Conservation (phyloP, 352 stramenopile genomes). For the Phytophthora europaea region DNA sequence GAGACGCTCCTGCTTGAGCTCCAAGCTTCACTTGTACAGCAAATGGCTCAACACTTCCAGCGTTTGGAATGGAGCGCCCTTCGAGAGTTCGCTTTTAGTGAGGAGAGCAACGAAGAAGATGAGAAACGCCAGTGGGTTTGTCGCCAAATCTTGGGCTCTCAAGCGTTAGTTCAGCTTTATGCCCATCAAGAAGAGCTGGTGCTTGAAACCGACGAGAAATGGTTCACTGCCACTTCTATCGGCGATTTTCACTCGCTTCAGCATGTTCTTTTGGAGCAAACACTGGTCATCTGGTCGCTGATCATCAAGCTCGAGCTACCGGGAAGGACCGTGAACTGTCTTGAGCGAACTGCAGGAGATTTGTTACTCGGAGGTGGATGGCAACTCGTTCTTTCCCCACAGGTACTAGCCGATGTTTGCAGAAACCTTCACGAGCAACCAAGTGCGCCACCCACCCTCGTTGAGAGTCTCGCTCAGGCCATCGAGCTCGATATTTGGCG, state of each 20-base stretch:
- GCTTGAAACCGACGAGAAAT: conserved; percentile 44
- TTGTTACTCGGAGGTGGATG: conserved; percentile 43
- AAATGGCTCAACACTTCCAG: conserved; percentile 44
- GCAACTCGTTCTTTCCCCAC: conserved; percentile 44
- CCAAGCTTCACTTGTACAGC: conserved; percentile 44
- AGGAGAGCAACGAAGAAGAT: conserved; percentile 4
- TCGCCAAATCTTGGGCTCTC: conserved; percentile 31
- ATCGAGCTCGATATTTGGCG: conserved; percentile 52
- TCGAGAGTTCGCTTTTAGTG: conserved; percentile 15
- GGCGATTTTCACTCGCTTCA: conserved; percentile 48
- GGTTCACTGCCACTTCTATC: conserved; percentile 42
- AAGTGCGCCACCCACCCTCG: conserved; percentile 12
- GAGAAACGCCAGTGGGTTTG: conserved; percentile 30
- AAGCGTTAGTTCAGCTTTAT: conserved; percentile 27
- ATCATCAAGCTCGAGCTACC: conserved; percentile 51
- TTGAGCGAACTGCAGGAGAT: conserved; percentile 41
- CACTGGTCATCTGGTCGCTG: conserved; percentile 57
- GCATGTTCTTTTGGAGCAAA: conserved; percentile 54
- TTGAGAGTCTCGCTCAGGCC: conserved; percentile 26
- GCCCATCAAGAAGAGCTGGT: conserved; percentile 30
- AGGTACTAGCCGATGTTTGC: conserved; percentile 42
- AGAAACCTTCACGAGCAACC: conserved; percentile 22
- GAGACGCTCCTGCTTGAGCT: conserved; percentile 65
- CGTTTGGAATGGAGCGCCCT: conserved; percentile 18
- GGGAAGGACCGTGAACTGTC: conserved; percentile 26